Evolutionary conservation across 768 basidiomycete species (phyloP).

Genomic region (Erythrobasidium yunnanense): DNA sequence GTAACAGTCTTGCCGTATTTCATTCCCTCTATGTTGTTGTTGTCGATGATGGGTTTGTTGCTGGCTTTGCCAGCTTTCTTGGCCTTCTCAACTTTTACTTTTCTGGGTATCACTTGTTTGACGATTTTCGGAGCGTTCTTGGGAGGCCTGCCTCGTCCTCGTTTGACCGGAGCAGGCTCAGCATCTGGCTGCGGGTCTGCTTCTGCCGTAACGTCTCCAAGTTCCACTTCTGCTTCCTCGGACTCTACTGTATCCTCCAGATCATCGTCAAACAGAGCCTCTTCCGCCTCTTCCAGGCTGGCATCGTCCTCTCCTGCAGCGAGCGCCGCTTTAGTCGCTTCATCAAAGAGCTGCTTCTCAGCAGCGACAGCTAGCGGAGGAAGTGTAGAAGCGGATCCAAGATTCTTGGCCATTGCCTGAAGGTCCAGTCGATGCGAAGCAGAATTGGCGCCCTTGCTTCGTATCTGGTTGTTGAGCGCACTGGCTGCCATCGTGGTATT

Average conservation of each 20-base stretch:
- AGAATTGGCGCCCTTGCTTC: neutral
- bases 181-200: too few relatives aligned
- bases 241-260: neutral
- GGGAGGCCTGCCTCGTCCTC: neutral
- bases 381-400: conserved; percentile 3
- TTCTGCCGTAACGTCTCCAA: neutral
- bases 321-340: neutral
- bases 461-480: neutral
- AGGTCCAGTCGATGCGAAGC: neutral
- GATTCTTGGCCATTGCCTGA: neutral
- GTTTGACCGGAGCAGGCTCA: too few relatives aligned
- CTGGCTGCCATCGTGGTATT: neutral
- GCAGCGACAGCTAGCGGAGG: conserved; percentile 21
- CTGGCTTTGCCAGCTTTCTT: neutral
- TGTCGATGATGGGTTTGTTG: neutral
- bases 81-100: neutral
- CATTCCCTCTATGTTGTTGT: neutral
- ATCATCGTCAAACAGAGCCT: neutral
- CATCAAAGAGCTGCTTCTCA: conserved; percentile 1
- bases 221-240: neutral
- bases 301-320: neutral
- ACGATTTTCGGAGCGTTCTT: neutral
- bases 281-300: neutral
- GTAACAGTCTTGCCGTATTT: neutral
- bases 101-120: neutral